Conservation (phyloP, 805 yeast species). For the Grigorovia transvaalensis region DNA sequence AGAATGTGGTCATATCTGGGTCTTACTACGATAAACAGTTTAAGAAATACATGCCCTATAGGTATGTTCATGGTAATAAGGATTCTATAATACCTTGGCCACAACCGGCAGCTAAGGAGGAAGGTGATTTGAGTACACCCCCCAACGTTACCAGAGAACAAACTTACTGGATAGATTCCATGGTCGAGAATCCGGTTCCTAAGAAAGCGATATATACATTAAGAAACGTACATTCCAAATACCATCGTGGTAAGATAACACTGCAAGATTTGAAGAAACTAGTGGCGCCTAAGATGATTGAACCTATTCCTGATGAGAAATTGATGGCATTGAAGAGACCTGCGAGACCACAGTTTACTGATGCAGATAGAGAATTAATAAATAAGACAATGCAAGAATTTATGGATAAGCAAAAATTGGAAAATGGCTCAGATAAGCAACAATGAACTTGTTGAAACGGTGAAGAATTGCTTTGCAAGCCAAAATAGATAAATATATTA, state of each 20-base stretch:
- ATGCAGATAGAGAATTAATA: conserved; percentile 35
- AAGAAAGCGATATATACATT: conserved; percentile 51
- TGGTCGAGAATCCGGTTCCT: conserved; percentile 63
- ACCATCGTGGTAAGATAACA: conserved; percentile 52
- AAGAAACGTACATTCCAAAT: conserved; percentile 67
- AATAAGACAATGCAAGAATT: conserved; percentile 34
- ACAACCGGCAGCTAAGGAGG: conserved; percentile 47
- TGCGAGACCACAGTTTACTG: conserved; percentile 29
- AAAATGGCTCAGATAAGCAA: too few species aligned
- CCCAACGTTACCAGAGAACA: conserved; percentile 53
- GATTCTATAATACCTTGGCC: conserved; percentile 86
- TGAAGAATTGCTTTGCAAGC: too few species aligned
- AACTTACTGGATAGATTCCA: conserved; percentile 60
- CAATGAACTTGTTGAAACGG: too few species aligned
- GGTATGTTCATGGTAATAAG: conserved; percentile 63
- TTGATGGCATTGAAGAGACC: conserved; percentile 36
- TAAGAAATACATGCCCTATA: conserved; percentile 62
- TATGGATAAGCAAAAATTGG: conserved; percentile 16
- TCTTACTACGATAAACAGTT: conserved; percentile 64
- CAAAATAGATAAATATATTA: too few species aligned
- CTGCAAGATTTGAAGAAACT: conserved; percentile 52
- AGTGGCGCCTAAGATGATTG: conserved; percentile 64
- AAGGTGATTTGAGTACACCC: conserved; percentile 48
- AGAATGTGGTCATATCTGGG: conserved; percentile 57
- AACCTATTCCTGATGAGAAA: conserved; percentile 44